phyloP scores from a whole-genome alignment of 768 basidiomycete genomes.

The Mycena metata region DNA sequence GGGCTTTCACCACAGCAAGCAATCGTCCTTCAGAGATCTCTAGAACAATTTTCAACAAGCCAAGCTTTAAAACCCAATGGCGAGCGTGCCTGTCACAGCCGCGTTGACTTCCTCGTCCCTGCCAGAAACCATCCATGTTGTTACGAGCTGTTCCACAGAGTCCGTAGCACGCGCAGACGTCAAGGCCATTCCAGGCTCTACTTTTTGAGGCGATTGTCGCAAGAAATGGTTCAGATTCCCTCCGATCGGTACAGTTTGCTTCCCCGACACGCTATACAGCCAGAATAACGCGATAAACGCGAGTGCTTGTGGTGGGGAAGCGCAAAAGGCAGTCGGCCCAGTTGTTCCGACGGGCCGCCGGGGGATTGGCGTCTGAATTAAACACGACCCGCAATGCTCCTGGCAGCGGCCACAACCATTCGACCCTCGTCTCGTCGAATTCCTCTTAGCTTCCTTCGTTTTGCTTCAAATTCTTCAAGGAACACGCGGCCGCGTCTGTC shows the following conservation, averaged over 20 bases:
- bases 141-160: conserved; percentile 64
- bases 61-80: background rate
- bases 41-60: conserved; percentile 40
- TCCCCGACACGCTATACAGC: background rate
- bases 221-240: background rate
- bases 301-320: conserved; percentile 14
- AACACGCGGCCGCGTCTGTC: conserved; percentile 18
- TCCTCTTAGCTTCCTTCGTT: conserved; percentile 23
- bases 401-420: conserved; percentile 26
- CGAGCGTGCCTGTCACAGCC: conserved; percentile 68
- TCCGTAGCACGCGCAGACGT: conserved; percentile 2
- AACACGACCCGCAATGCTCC: conserved; percentile 6
- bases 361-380: too few relatives aligned
- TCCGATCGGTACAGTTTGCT: conserved; percentile 3
- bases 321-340: background rate
- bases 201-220: background rate
- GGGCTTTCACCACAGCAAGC: conserved; percentile 84
- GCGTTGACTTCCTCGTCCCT: conserved; percentile 71
- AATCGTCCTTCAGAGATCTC: conserved; percentile 70
- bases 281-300: background rate
- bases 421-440: conserved; percentile 29
- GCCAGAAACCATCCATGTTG: conserved; percentile 80
- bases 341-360: too few relatives aligned
- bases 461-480: conserved; percentile 29
- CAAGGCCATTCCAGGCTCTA: conserved; percentile 16